Evolutionary conservation across 805 yeast species (phyloP), one percentile per base, ranked within the genome.

Genomic region (Hyphopichia homilentoma): DNA sequence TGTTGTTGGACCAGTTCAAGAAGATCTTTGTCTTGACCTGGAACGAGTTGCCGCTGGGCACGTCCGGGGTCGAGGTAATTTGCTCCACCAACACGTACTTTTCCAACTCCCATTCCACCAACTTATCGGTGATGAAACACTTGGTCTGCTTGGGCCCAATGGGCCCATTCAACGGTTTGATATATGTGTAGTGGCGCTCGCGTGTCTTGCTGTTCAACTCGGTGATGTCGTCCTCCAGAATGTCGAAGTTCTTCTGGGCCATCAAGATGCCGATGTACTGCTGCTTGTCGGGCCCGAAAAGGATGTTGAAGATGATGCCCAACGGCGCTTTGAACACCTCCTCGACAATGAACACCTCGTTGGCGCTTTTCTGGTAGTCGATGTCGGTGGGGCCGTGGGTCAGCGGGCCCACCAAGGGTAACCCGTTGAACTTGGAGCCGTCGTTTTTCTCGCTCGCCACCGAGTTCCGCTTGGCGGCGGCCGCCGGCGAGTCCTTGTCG

Each of bases 91-190:
- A 61, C 15, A 78, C 64, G 35, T 52, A 59, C 16, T 64, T 59
- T 5, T 70, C 63, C 13, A 73, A 63, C 45, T 82, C 79, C 34
- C 50, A 61, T 26, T 70, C 63, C 19, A 77, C 76, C 12, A 83
- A 48, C 2, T 67, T 67, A 47, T 84, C 94, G 4, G 68, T 65
- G 29, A 84, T 79, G 12, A 65, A 52, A 61, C 90, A 83, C 36
- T 59, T 60, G 0, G 94, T 83, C 44, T 82, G 83, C 44, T 81
- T 82, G 5, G 93, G 93, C 0, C 90, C 93, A 34, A 84, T 77
- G 0, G 85, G 72, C 2, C 75, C 79, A 30, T 70, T 65, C 26
- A 84, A 59, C 2, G 90, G 89, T 44, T 83, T 79, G 1, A 65
- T 65, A 48, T 81, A 84, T 0, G 68, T 53, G 42, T 76, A 84